phyloP scores from a whole-genome alignment of 805 yeast genomes.

The Scheffersomyces stipitis region DNA sequence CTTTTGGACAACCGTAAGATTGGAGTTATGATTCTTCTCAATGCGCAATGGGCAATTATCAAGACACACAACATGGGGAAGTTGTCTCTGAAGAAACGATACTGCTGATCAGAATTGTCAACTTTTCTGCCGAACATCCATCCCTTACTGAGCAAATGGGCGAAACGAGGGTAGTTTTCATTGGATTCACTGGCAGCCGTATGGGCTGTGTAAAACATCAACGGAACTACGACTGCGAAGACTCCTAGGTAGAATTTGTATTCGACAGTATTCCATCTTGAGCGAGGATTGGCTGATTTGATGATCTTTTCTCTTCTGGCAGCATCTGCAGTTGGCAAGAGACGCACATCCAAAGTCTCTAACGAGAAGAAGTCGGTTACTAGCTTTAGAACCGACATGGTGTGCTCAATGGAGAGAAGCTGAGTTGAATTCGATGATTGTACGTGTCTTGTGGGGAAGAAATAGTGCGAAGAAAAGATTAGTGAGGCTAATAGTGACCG shows the following conservation, averaged over 20 bases:
- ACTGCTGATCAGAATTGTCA: constrained; percentile 91
- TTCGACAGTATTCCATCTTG: constrained; percentile 78
- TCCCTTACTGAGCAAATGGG: constrained; percentile 66
- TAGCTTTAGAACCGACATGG: too few relatives aligned
- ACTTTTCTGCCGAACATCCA: constrained; percentile 91
- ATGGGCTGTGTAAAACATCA: constrained; percentile 79
- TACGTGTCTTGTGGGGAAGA: too few relatives aligned
- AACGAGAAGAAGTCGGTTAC: constrained; percentile 47
- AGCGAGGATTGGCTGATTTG: constrained; percentile 35
- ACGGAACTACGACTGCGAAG: constrained; percentile 71
- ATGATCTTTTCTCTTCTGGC: constrained; percentile 30
- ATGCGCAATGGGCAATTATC: constrained; percentile 50
- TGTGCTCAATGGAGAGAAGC: too few relatives aligned
- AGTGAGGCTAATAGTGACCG: too few relatives aligned
- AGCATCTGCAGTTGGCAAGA: constrained; percentile 38
- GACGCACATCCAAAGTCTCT: constrained; percentile 53
- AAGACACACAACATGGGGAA: constrained; percentile 60
- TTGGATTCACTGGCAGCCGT: constrained; percentile 74
- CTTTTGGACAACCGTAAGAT: constrained; percentile 31
- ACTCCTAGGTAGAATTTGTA: constrained; percentile 65
- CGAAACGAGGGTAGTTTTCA: constrained; percentile 66
- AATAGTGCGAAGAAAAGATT: too few relatives aligned
- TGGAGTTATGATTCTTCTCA: constrained; percentile 42
- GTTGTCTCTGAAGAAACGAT: constrained; percentile 82
- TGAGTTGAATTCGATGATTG: too few relatives aligned